Percentiles rank a stretch among this genome's conserved stretches.
Evolutionary conservation across 805 yeast species (phyloP).

Genomic region (Sugiyamaella americana): DNA sequence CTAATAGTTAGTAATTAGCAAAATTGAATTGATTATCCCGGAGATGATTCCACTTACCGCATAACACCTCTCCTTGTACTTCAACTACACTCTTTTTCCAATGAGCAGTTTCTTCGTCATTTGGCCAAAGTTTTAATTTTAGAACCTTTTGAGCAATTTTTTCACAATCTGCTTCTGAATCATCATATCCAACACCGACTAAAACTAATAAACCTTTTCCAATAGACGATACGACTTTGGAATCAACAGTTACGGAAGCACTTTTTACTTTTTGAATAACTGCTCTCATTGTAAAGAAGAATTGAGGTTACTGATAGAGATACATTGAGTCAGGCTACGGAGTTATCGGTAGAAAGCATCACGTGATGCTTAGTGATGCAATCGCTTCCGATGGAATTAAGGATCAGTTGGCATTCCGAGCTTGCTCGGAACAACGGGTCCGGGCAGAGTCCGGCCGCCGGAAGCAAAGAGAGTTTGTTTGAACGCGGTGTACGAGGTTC

Average conservation of each 20-base stretch:
- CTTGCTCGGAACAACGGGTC: too few species aligned
- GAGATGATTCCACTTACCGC: constrained; percentile 37
- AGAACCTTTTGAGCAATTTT: constrained; percentile 63
- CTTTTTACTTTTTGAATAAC: constrained; percentile 84
- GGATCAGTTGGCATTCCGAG: too few species aligned
- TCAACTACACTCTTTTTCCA: constrained; percentile 75
- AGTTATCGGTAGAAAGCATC: too few species aligned
- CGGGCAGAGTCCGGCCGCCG: too few species aligned
- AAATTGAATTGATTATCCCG: not conserved
- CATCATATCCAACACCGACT: constrained; percentile 78
- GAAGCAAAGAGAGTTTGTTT: too few species aligned
- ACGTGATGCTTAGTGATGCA: too few species aligned
- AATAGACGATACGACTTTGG: constrained; percentile 64
- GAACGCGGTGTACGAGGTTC: too few species aligned
- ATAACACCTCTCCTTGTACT: constrained; percentile 62
- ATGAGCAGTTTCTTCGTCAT: constrained; percentile 50
- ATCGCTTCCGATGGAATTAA: too few species aligned
- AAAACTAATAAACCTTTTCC: constrained; percentile 69
- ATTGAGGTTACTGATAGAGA: too few species aligned
- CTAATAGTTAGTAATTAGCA: constrained; percentile 26
- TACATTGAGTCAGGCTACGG: too few species aligned
- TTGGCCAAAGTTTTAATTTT: constrained; percentile 68
- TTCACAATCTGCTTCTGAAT: constrained; percentile 66
- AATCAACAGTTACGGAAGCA: constrained; percentile 85
- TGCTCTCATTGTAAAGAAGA: constrained; percentile 73